Evolutionary conservation across 2,329 filamentous ascomycete genomes (phyloP), one percentile per base, ranked within the genome.

Genomic region (Diaporthe australafricana): DNA sequence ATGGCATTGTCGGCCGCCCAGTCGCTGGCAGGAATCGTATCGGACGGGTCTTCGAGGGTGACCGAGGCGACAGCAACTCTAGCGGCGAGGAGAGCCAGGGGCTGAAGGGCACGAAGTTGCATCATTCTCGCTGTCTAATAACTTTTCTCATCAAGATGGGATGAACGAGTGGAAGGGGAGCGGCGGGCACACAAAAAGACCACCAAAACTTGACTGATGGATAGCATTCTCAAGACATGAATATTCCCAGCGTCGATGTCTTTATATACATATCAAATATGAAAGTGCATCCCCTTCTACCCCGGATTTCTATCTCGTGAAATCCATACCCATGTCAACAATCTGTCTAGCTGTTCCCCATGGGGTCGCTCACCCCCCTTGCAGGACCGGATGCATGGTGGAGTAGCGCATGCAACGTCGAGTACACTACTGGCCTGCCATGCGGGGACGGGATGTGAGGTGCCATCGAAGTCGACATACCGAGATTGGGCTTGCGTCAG

Each of bases 1-100:
- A 76, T 74, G 2, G 75, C 74, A 73, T 77, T 76, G 53, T 76
- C 76, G 7, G 72, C 63, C 6, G 72, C 66, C 73, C 74, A 76
- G n/a, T 60, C 38, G 20, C 32, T 47, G n/a, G 75, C 65, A 4
- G 65, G 45, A 42, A 77, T 75, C 25, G 68, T 52, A 65, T 76
- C 73, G 27, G 67, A 70, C 3, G 75, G 75, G 47, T 76, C 75
- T 20, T 22, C 57, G n/a, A 71, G 8, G 22, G 65, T 55, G 25
- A 72, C 30, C 22, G 56, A 60, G 35, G 56, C 56, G 40, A 60
- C 4, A 8, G 40, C 56, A 30, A 22, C 65, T 56, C 56, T 42
- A 22, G 25, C 17, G 25, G 56, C 56, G 38, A 60, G 40, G 56
- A 60, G 38, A 38, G 38, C 38, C 22, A 60, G 2, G 4, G 17